Evolutionary conservation across 2,329 filamentous ascomycete species (phyloP), one percentile per base, ranked within the genome.

Genomic region (Neurospora sp.): DNA sequence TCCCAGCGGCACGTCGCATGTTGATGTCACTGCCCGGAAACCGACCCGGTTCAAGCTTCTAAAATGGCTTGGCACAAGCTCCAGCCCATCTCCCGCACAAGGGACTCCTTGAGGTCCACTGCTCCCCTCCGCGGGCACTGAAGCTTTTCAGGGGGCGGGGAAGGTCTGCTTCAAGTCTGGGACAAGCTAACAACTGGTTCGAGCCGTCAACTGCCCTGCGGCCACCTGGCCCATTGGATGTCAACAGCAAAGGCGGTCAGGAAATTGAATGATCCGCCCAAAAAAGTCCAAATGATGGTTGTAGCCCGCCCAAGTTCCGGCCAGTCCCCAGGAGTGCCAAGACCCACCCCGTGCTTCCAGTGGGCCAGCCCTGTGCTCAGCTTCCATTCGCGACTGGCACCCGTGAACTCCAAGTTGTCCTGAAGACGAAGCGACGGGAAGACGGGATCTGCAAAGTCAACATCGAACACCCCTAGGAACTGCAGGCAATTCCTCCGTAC

Each of bases 381-480:
- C 58, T 70, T 67, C 69, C 62, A 62, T 68, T 69, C 72, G 74
- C 74, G 73, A 71, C 68, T 71, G 68, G 68, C 67, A 23, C 38
- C 69, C 62, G 74, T 73, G 73, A 71, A 67, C 71, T 67, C 67
- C 67, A 72, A 75, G 74, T 71, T 76, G 73, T 73, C 74, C 72
- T 69, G 66, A 73, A 73, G 69, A 69, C 46, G 38, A 43, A 69
- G 62, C 66, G 33, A 66, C 38, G 42, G 67, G 38, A 68, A 68
- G 42, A 19, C 39, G 69, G 66, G 68, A 40, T 67, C 58, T 33
- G 67, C 40, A 68, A 68, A 43, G 40, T 71, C 66, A 70, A 70
- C 46, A 71, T 66, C 33, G 38, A 79, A 83, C 67, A 78, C 78
- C 58, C 78, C 84, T 46, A 83, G 66, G 66, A 67, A n/a, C 38